phyloP scores from a whole-genome alignment of 768 basidiomycete species.

The Rhodotorula taiwanensis region DNA sequence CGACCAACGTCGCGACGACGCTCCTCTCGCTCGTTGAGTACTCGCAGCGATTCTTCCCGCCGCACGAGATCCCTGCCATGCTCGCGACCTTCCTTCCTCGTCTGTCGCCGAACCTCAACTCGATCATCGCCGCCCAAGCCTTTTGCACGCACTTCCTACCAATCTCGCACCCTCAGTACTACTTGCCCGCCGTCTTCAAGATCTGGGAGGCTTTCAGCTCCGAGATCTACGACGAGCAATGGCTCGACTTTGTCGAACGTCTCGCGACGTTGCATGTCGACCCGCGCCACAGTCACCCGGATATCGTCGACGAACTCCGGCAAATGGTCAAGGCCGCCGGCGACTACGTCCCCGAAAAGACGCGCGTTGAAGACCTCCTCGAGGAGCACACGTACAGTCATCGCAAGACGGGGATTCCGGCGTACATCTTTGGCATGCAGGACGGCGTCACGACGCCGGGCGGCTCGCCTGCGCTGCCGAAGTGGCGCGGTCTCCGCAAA shows the following conservation, averaged over 20 bases:
- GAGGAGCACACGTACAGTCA: slow-evolving; percentile 11
- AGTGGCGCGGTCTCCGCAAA: slow-evolving; percentile 57
- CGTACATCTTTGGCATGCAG: slow-evolving; percentile 50
- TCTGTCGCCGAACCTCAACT: slow-evolving; percentile 65
- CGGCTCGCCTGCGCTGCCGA: slow-evolving; percentile 46
- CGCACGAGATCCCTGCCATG: slow-evolving; percentile 78
- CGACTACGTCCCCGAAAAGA: slow-evolving; percentile 27
- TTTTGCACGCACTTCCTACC: slow-evolving; percentile 82
- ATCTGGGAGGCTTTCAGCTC: slow-evolving; percentile 85
- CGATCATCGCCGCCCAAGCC: slow-evolving; percentile 67
- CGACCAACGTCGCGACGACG: slow-evolving; percentile 45
- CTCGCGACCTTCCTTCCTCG: slow-evolving; percentile 73
- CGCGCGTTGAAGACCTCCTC: slow-evolving; percentile 32
- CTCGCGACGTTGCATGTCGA: slow-evolving; percentile 75
- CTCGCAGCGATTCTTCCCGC: slow-evolving; percentile 77
- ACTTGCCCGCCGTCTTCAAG: slow-evolving; percentile 67
- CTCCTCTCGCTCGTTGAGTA: slow-evolving; percentile 47
- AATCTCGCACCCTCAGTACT: slow-evolving; percentile 72
- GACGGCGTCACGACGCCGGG: slow-evolving; percentile 55
- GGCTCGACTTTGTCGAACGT: slow-evolving; percentile 72
- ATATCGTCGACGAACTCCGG: slow-evolving; percentile 52
- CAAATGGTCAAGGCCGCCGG: slow-evolving; percentile 27
- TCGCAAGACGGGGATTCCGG: slow-evolving; percentile 36
- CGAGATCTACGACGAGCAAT: slow-evolving; percentile 81
- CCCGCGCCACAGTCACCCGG: slow-evolving; percentile 67